Evolutionary conservation across 208 protist species (phyloP), one percentile per base, ranked within the genome.

Genomic region (Angomonas ambiguus): DNA sequence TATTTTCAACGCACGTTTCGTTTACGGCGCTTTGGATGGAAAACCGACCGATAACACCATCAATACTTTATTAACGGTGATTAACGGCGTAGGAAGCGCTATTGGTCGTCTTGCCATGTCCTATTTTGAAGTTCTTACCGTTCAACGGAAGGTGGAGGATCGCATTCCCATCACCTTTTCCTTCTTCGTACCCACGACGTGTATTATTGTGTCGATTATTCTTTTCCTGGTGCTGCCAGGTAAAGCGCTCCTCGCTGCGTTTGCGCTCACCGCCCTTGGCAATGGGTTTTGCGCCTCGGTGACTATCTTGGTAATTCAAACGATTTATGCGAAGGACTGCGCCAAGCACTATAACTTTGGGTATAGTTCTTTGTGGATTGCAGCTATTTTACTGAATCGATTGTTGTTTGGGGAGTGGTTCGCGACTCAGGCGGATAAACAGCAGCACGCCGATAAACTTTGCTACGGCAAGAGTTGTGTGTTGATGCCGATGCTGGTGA

Each of bases 261-360:
- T 69, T 32, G 53, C 73, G 13, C 32, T 83, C 16, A 74, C 84
- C 2, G 68, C 85, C 5, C 45, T 92, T 1, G 82, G 76, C n/a
- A 87, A 85, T 74, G 86, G 86, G n/a, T 88, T 84, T 62, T 64
- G 48, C n/a, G 80, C 79, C 0, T 71, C 72, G 27, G 67, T 78
- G 8, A 58, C 65, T 3, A 62, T 87, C 20, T 76, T 92, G 35
- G 80, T 87, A 18, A 31, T 79, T 4, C 80, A 80, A 22, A 84
- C 80, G 25, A 79, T 89, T n/a, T 92, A 80, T 73, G 79, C 76
- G 33, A 85, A 85, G 63, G 82, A 89, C 61, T 65, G 80, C 28
- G 86, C 77, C 38, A 86, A 82, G 75, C 82, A 88, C 69, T 92
- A 89, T 68, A 87, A 89, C 67, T 83, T 83, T 25, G 67, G 65